Evolutionary conservation across 768 basidiomycete genomes (phyloP).

Genomic region (Scleroderma citrinum): DNA sequence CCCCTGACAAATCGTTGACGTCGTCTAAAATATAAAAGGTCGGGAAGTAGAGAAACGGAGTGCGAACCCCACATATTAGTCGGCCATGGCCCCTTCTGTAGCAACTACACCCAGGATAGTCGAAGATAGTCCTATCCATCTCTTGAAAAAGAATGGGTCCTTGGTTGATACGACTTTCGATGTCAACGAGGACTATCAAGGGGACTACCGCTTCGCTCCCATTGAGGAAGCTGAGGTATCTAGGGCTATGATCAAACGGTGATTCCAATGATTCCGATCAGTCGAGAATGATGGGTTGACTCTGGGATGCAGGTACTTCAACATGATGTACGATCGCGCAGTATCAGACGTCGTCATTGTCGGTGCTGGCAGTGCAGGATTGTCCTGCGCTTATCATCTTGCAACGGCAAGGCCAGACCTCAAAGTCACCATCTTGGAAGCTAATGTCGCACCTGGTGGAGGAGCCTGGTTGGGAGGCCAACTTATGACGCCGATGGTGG

Average conservation of each 20-base stretch:
- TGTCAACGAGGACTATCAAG: slow-evolving; percentile 41
- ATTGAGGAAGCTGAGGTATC: slow-evolving; percentile 74
- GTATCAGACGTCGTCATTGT: slow-evolving; percentile 75
- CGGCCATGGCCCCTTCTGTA: slow-evolving; percentile 34
- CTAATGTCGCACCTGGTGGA: slow-evolving; percentile 73
- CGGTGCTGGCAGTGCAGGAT: slow-evolving; percentile 64
- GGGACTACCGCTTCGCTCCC: slow-evolving; percentile 63
- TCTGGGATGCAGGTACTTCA: slow-evolving; percentile 52
- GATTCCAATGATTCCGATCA: not conserved
- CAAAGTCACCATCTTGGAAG: slow-evolving; percentile 63
- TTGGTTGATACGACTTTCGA: slow-evolving; percentile 10
- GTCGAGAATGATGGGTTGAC: slow-evolving; percentile 2
- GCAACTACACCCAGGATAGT: slow-evolving; percentile 21
- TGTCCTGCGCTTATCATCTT: slow-evolving; percentile 71
- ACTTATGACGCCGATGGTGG: slow-evolving; percentile 74
- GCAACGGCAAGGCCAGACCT: slow-evolving; percentile 63
- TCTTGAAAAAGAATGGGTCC: slow-evolving; percentile 19
- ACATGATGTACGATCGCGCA: slow-evolving; percentile 66
- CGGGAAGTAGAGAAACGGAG: not conserved
- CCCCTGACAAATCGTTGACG: not conserved
- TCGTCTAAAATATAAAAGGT: slow-evolving; percentile 5
- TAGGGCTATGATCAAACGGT: slow-evolving; percentile 73
- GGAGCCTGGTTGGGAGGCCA: slow-evolving; percentile 78
- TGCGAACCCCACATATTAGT: not conserved
- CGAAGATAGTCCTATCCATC: slow-evolving; percentile 16